Evolutionary conservation across 225 moss, liverwort and hornwort genomes (phyloP).

Genomic region (Physcomitrellopsis africana): DNA sequence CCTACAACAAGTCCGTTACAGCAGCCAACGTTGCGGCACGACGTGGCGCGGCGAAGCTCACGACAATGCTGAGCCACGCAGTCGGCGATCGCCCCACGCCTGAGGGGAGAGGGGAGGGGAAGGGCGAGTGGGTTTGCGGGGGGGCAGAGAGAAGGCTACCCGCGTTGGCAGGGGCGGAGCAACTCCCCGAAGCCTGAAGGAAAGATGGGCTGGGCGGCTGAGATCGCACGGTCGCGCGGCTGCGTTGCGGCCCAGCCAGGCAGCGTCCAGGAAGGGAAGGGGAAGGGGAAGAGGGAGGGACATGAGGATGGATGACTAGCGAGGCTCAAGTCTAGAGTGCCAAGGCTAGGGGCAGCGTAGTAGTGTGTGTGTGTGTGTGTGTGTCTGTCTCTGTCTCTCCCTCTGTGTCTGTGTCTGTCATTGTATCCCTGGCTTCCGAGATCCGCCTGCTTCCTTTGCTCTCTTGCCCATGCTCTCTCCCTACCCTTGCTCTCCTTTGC

Average conservation of each 20-base stretch:
- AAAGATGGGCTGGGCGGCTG: neutral
- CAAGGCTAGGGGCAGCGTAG: constrained; percentile 5
- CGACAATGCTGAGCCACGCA: neutral
- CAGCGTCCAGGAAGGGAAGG: neutral
- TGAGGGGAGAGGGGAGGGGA: neutral
- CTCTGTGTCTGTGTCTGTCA: constrained; percentile 9
- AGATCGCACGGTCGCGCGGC: neutral
- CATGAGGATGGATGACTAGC: too few species aligned
- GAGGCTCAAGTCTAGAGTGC: neutral
- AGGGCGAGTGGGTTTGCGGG: too few species aligned
- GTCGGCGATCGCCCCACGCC: neutral
- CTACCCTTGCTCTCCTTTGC: constrained; percentile 27
- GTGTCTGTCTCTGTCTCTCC: neutral
- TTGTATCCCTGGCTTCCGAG: too few species aligned
- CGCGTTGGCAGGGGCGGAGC: constrained; percentile 7
- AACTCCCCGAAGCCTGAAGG: neutral
- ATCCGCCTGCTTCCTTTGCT: constrained; percentile 17
- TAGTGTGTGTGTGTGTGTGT: constrained; percentile 9
- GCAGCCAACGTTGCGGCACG: neutral
- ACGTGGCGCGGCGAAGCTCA: neutral
- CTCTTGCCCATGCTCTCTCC: neutral
- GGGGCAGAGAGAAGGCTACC: constrained; percentile 18
- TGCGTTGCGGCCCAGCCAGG: constrained; percentile 15
- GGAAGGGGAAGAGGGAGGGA: too few species aligned
- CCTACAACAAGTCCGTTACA: too few species aligned